A percentile compares a stretch with the other conserved stretches of the same genome.
These are phyloP conservation scores for Chionographis japonica DNA, from an alignment of 106 monocot genomes.

Conservation along the genomic window DNA sequence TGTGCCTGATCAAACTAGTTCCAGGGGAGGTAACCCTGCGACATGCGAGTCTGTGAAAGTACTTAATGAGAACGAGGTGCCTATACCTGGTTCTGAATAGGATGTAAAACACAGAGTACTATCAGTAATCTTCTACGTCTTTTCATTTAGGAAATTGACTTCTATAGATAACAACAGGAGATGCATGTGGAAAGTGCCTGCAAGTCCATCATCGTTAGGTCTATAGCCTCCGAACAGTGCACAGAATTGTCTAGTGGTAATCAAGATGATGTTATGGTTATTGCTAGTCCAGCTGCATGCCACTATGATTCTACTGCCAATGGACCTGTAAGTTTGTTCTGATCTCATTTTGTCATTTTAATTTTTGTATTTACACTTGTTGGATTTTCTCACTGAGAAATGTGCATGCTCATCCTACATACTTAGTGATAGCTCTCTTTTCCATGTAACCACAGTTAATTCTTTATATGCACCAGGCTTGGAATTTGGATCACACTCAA, in stretches of 20 bases:
- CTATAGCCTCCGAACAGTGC: slow-evolving; percentile 1
- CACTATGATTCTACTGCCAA: slow-evolving; percentile 16
- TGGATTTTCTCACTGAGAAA: too few relatives aligned
- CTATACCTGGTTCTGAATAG: slow-evolving; percentile 7
- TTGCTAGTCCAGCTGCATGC: slow-evolving; percentile 6
- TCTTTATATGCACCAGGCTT: too few relatives aligned
- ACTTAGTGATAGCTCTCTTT: too few relatives aligned
- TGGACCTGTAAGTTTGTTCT: slow-evolving; percentile 35
- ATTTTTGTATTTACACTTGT: background rate
- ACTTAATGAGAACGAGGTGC: slow-evolving; percentile 28
- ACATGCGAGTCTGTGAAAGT: background rate
- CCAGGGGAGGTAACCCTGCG: background rate
- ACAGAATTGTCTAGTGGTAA: slow-evolving; percentile 4
- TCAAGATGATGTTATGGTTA: slow-evolving; percentile 19
- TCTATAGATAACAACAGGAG: slow-evolving; percentile 47
- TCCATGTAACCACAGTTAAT: too few relatives aligned
- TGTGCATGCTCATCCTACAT: too few relatives aligned
- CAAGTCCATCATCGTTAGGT: slow-evolving; percentile 5
- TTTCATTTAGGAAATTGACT: slow-evolving; percentile 40
- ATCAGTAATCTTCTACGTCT: slow-evolving; percentile 4
- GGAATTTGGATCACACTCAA: too few relatives aligned
- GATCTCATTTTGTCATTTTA: background rate
- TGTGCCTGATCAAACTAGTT: slow-evolving; percentile 6
- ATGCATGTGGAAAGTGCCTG: slow-evolving; percentile 19
- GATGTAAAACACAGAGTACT: background rate